These are phyloP conservation scores for Albophoma yamanashiensis DNA, from an alignment of 2,329 filamentous ascomycete species.

Conservation along the genomic window DNA sequence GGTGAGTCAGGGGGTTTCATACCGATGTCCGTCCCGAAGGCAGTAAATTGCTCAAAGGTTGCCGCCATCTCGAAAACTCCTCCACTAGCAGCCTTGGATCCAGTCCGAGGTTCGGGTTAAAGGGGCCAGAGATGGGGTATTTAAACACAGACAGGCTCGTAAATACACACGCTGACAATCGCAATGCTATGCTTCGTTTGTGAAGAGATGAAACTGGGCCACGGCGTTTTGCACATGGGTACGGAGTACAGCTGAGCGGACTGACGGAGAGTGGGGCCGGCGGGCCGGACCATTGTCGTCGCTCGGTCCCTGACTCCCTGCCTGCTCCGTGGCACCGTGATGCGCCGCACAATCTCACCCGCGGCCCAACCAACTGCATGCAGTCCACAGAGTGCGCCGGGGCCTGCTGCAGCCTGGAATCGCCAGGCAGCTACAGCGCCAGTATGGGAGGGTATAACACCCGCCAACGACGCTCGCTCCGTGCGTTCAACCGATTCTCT, in stretches of 20 bases:
- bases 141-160: background rate
- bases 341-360: too few relatives aligned
- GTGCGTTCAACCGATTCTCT: too few relatives aligned
- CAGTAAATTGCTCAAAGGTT: constrained; percentile 23
- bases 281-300: too few relatives aligned
- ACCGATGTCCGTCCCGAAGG: constrained; percentile 38
- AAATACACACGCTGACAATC: background rate
- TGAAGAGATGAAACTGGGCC: background rate
- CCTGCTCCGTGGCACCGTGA: background rate
- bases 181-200: background rate
- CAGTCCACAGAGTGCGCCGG: too few relatives aligned
- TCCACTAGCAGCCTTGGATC: too few relatives aligned
- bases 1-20: constrained; percentile 7
- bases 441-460: background rate
- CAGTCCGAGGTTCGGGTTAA: background rate
- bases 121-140: background rate
- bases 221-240: background rate
- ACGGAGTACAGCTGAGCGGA: background rate
- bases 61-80: constrained; percentile 12
- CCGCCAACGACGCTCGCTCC: too few relatives aligned
- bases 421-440: background rate
- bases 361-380: background rate
- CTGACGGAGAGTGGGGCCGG: background rate
- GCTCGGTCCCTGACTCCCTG: background rate
- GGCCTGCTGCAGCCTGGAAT: background rate